These are phyloP conservation scores for Marasmius sp. DNA, from an alignment of 1,284 basidiomycete species.

Conservation along the genomic window DNA sequence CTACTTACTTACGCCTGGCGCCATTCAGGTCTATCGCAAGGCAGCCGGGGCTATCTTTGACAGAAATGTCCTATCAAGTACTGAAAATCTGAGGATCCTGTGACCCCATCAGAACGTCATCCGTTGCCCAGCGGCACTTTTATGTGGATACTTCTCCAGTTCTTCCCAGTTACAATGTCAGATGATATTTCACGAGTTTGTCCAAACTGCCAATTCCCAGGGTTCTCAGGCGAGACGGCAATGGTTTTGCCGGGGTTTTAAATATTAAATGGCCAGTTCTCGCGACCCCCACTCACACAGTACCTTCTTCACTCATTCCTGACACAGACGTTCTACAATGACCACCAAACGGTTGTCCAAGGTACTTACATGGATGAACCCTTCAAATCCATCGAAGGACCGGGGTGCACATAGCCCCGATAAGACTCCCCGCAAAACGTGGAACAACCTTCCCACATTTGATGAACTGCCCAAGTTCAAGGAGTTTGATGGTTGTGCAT, in stretches of 20 bases:
- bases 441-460: conserved; percentile 52
- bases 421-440: conserved; percentile 8
- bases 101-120: too few species aligned
- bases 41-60: not conserved
- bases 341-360: conserved; percentile 10
- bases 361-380: conserved; percentile 10
- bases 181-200: too few species aligned
- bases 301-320: not conserved
- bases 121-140: too few species aligned
- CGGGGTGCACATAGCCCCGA: not conserved
- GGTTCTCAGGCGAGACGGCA: not conserved
- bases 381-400: not conserved
- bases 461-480: conserved; percentile 63
- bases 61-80: not conserved
- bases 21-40: not conserved
- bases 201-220: too few species aligned
- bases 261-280: not conserved
- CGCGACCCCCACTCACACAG: not conserved
- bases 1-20: too few species aligned
- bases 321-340: not conserved
- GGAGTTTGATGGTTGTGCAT: conserved; percentile 63
- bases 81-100: not conserved
- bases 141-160: too few species aligned
- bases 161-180: too few species aligned
- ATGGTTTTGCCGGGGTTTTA: not conserved